Evolutionary conservation across 148 eudicot genomes (phyloP).

Genomic region (Silene latifolia): DNA sequence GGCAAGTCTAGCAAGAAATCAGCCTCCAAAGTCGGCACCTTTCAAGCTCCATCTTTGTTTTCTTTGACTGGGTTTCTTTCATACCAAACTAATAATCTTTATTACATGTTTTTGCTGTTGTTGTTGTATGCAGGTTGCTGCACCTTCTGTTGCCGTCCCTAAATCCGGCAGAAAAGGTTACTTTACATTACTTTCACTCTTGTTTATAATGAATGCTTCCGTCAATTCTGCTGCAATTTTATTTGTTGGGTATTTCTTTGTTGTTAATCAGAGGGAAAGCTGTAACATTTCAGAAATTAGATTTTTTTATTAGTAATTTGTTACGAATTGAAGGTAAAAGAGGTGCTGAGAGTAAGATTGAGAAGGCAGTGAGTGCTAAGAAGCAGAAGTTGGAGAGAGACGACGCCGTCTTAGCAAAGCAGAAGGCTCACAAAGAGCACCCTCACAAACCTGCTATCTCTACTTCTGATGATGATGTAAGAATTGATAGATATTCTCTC

Average conservation of each 20-base stretch:
- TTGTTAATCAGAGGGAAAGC: too few species aligned
- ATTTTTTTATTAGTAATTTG: too few species aligned
- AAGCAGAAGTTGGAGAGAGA: constrained; percentile 50
- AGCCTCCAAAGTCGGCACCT: constrained; percentile 19
- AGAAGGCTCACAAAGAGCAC: constrained; percentile 15
- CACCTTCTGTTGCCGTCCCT: constrained; percentile 35
- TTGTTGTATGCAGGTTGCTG: constrained; percentile 36
- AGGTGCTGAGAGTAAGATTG: constrained; percentile 44
- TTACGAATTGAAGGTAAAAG: constrained; percentile 51
- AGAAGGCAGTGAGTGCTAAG: constrained; percentile 39
- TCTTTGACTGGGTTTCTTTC: not conserved
- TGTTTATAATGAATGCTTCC: too few species aligned
- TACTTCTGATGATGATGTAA: too few species aligned
- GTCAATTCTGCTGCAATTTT: too few species aligned
- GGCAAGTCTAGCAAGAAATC: constrained; percentile 25
- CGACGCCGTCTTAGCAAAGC: constrained; percentile 29
- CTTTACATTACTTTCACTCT: not conserved
- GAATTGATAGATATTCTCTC: too few species aligned
- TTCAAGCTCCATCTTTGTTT: constrained; percentile 15
- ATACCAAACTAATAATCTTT: not conserved
- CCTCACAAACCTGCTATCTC: constrained; percentile 11
- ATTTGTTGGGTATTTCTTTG: too few species aligned
- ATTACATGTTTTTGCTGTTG: not conserved
- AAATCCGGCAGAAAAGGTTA: constrained; percentile 54
- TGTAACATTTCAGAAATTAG: too few species aligned